Evolutionary conservation across 2,329 filamentous ascomycete species (phyloP).

Genomic region (Fusarium brevicatenulatum): DNA sequence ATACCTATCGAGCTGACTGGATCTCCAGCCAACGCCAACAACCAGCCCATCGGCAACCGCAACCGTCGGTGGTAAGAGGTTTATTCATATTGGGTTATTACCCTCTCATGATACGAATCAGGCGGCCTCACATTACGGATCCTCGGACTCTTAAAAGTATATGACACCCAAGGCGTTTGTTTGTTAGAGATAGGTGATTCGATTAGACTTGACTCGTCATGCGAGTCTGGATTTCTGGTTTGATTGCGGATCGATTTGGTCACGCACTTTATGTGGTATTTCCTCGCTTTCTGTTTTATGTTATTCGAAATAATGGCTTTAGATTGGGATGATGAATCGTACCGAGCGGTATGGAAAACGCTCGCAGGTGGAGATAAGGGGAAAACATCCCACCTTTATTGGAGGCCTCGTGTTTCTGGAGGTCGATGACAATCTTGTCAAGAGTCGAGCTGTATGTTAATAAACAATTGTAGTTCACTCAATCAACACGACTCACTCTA

Average conservation of each 20-base stretch:
- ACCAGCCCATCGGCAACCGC: slow-evolving; percentile 60
- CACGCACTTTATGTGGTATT: slow-evolving; percentile 30
- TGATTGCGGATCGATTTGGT: slow-evolving; percentile 39
- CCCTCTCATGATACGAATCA: slow-evolving; percentile 25
- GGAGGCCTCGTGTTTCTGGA: slow-evolving; percentile 18
- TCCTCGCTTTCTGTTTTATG: slow-evolving; percentile 30
- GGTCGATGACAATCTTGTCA: slow-evolving; percentile 30
- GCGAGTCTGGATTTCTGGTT: slow-evolving; percentile 43
- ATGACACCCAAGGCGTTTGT: slow-evolving; percentile 46
- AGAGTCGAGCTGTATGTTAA: slow-evolving; percentile 23
- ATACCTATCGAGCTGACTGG: slow-evolving; percentile 50
- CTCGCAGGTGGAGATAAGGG: slow-evolving; percentile 12
- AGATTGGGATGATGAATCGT: slow-evolving; percentile 41
- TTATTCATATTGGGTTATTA: slow-evolving; percentile 19
- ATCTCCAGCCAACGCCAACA: slow-evolving; percentile 60
- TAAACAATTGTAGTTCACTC: slow-evolving; percentile 35
- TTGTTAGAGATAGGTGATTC: slow-evolving; percentile 45
- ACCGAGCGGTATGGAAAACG: slow-evolving; percentile 32
- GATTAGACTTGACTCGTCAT: slow-evolving; percentile 44
- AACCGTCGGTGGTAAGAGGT: slow-evolving; percentile 62
- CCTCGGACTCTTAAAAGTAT: slow-evolving; percentile 39
- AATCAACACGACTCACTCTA: slow-evolving; percentile 10
- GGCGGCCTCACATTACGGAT: slow-evolving; percentile 32
- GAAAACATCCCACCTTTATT: slow-evolving; percentile 17
- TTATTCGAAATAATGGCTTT: slow-evolving; percentile 45